Base-by-base conservation (phyloP, 768 basidiomycete genomes). In the Pholiota microspora region DNA sequence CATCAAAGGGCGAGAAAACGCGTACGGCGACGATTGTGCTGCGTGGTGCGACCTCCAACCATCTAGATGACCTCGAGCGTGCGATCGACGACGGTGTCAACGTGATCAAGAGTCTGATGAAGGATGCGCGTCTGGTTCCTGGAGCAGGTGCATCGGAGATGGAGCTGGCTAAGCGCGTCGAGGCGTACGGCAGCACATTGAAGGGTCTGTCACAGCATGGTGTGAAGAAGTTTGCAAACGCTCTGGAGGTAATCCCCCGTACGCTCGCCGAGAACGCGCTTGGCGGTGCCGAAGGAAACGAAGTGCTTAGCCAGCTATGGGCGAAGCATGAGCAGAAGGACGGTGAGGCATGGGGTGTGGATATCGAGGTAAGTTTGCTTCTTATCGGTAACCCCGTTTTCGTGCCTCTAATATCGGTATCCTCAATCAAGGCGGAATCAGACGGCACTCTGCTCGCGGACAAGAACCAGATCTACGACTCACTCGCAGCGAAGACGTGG, bases 11-110 rank as follows among this genome's bases (percentile, higher is more conserved):
- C 0, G 93, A 95, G 67, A 88, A 85, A 70, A 90, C 92, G 6
- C 77, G 84, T 34, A 98, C 93, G 35, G 89, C 97, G 25, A 99
- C 96, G 13, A 90, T 99, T 69, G 92, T 99, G 16, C 76, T 99
- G 38, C 84, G 97, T 12, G 97, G 97, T 0, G 96, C 97, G 28
- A 99, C 97, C 0, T 82, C 90, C 46, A 98, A 98, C 73, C 86
- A 86, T 59, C 73, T 98, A 45, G 97, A 99, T 66, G 97, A 98
- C 69, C 82, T 99, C 29, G 96, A 99, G 71, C 83, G 97, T 24
- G 94, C 96, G 25, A 79, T 99, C 45, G 97, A 98, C 67, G 95
- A 98, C 63, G 97, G 96, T 24, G 94, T 95, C 59, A 94, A 92
- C 71, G 96, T 96, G 38, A 89, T 99, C 74, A 94, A 98, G 71